Conservation (phyloP, 192 early-diverging fungal genomes). For the Gigaspora rosea region DNA sequence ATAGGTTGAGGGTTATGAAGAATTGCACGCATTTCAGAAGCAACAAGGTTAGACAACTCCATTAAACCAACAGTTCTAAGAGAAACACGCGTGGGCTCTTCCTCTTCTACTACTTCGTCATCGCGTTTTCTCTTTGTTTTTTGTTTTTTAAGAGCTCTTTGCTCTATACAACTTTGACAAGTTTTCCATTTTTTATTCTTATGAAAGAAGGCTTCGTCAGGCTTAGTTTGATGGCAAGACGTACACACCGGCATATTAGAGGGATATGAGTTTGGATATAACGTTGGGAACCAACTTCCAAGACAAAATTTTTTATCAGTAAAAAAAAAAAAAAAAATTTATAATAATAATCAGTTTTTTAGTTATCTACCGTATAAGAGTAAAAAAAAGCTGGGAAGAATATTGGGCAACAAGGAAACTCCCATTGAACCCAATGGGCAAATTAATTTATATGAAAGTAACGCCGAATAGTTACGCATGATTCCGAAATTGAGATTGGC, state of each 20-base stretch:
- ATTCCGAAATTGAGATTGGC: slow-evolving; percentile 10
- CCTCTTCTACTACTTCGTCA: slow-evolving; percentile 22
- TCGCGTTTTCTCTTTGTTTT: slow-evolving; percentile 30
- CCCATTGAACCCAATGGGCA: neutral
- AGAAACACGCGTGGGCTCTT: slow-evolving; percentile 4
- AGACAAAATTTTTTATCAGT: neutral
- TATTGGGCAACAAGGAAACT: slow-evolving; percentile 12
- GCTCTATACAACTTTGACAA: slow-evolving; percentile 31
- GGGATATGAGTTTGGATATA: slow-evolving; percentile 12
- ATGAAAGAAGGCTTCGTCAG: slow-evolving; percentile 31
- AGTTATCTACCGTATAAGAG: neutral
- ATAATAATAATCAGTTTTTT: neutral
- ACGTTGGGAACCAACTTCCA: slow-evolving; percentile 14
- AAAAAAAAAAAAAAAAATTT: neutral
- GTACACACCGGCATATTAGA: slow-evolving; percentile 32
- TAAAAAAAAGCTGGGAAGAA: neutral
- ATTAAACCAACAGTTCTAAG: slow-evolving; percentile 16
- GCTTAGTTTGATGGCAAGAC: slow-evolving; percentile 33
- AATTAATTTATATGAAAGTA: slow-evolving; percentile 7
- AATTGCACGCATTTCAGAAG: slow-evolving; percentile 11
- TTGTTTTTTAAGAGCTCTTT: slow-evolving; percentile 26
- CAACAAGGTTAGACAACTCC: slow-evolving; percentile 13
- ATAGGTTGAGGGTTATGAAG: slow-evolving; percentile 9
- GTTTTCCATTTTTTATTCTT: slow-evolving; percentile 35
- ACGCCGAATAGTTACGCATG: neutral